phyloP scores from a whole-genome alignment of 2,329 filamentous ascomycete genomes.

The Elsinoe fawcettii region DNA sequence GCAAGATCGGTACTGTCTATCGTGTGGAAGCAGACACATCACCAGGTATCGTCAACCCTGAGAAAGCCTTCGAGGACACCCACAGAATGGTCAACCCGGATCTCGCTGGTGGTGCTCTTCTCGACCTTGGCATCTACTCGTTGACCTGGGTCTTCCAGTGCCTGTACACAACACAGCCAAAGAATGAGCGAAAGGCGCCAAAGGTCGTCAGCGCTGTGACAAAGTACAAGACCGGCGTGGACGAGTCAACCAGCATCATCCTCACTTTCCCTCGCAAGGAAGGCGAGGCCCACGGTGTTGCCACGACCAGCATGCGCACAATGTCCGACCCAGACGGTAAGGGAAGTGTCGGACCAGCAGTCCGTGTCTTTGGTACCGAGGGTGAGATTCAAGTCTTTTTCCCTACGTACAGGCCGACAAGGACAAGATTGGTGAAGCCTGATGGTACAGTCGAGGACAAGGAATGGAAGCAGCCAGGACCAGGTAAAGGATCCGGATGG shows the following conservation, averaged over 20 bases:
- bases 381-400: constrained; percentile 77
- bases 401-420: constrained; percentile 60
- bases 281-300: constrained; percentile 59
- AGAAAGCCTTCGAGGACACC: constrained; percentile 52
- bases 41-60: constrained; percentile 50
- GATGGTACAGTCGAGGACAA: constrained; percentile 43
- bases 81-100: constrained; percentile 78
- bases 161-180: constrained; percentile 70
- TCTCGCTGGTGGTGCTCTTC: constrained; percentile 71
- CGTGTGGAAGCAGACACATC: constrained; percentile 51
- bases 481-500: constrained; percentile 41
- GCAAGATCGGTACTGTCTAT: constrained; percentile 48
- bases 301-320: constrained; percentile 53
- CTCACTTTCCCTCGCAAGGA: constrained; percentile 60
- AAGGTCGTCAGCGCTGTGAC: constrained; percentile 60
- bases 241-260: constrained; percentile 71
- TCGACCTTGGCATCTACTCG: constrained; percentile 83
- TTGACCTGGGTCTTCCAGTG: constrained; percentile 88
- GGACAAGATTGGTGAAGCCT: constrained; percentile 29
- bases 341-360: constrained; percentile 54
- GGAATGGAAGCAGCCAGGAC: constrained; percentile 39
- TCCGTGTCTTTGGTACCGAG: constrained; percentile 70
- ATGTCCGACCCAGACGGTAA: constrained; percentile 54
- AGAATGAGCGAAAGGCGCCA: constrained; percentile 56
- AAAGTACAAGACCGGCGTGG: constrained; percentile 66